Base-by-base conservation (phyloP, 768 basidiomycete species). In the Serendipita sp. region DNA sequence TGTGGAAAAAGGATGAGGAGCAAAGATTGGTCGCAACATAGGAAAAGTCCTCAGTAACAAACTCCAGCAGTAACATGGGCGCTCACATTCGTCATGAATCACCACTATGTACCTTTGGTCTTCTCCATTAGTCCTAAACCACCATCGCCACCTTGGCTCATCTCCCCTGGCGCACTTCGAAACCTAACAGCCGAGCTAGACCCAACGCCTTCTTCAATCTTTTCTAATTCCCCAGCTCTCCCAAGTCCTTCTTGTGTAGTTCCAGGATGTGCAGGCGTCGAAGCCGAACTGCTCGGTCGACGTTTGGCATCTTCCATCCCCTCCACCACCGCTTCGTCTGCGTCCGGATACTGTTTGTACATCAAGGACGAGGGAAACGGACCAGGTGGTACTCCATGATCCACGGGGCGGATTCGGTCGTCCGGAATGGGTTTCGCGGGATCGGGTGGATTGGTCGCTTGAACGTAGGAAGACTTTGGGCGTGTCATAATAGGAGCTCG, bases 141-240 rank as follows among this genome's bases (percentile, higher is more conserved):
- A 33, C 53, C 53, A 28, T 58, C 53, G 11, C 53, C 24, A 28
- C 53, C 53, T 28, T 58, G 11, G 17, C 22, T 31, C 53, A 58
- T 58, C 53, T 58, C 53, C 9, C 53, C 53, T n/a, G 53, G 53
- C 31, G 53, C 53, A n/a, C 53, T 58, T 24, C 53, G 53, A 31
- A 58, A 58, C 53, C 53, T 26, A n/a, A 58, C 53, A 22, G 53
- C 53, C 22, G 53, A 58, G 24, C 53, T 58, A 11, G 22, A 24
- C 11, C 53, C 53, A 17, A 58, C 31, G 9, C 53, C 53, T 3
- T 58, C 53, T 58, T 58, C 53, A 3, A 17, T 33, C 31, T 31
- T 58, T n/a, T 22, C 17, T 24, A 58, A 3, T 24, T 58, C 24
- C 11, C 53, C 53, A 22, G 53, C 53, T 22, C 53, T 22, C 9